Conservation (phyloP, 2,329 filamentous ascomycete species). For the Pseudocercospora vitis region DNA sequence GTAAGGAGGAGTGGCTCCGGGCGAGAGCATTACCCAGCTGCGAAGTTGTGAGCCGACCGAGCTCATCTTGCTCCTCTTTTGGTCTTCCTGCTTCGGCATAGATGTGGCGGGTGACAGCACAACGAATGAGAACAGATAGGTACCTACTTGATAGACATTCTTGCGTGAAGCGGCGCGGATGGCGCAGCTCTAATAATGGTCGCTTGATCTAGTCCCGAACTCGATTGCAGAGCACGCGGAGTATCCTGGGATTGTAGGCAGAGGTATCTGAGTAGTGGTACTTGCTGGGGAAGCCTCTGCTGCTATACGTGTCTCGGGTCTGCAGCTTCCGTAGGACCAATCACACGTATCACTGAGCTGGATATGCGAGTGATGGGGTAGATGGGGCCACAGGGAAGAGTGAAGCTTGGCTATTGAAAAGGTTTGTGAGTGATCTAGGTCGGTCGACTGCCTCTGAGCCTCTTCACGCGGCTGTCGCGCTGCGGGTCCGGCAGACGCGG, state of each 20-base stretch:
- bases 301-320: neutral
- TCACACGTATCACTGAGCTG: neutral
- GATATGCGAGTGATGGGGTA: neutral
- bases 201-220: neutral
- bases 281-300: neutral
- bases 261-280: constrained; percentile 7
- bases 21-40: constrained; percentile 90
- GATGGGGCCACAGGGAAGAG: neutral
- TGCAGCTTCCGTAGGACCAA: constrained; percentile 1
- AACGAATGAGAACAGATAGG: constrained; percentile 10
- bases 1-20: constrained; percentile 59
- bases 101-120: neutral
- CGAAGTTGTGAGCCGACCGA: constrained; percentile 20
- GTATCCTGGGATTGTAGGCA: neutral
- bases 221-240: constrained; percentile 3
- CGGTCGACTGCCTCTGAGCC: neutral
- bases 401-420: neutral
- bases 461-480: neutral
- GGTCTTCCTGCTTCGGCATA: neutral
- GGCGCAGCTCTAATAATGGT: neutral
- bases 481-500: neutral
- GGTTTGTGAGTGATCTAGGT: neutral
- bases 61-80: constrained; percentile 12
- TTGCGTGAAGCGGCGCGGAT: neutral
- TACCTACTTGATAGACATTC: constrained; percentile 22